Evolutionary conservation across 1,284 basidiomycete genomes (phyloP), one percentile per base, ranked within the genome.

Genomic region (Clitocybe nebularis): DNA sequence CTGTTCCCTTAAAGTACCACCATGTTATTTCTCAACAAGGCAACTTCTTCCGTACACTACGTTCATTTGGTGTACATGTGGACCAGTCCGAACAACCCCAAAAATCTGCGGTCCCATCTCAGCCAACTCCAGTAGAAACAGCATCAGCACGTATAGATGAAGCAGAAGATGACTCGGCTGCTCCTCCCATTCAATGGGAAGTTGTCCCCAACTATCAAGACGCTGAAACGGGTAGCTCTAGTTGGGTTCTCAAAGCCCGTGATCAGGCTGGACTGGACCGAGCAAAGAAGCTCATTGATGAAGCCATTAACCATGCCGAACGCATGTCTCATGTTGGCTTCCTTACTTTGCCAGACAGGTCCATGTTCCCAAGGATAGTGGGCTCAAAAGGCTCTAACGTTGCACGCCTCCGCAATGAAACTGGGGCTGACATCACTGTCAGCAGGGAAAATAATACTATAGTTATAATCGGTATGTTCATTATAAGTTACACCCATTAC

Each of bases 331-430:
- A 81, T 51, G 78, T 87, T 51, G 88, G 89, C 5, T 89, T 86
- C 73, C 71, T 91, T 41, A 89, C 82, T 8, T 67, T 91, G 30
- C 68, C 78, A 26, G 84, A 91, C 57, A 82, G 89, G 56, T 73
- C 79, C 21, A 70, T 72, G 36, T 91, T 91, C 76, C 88, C 87
- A 10, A 75, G 89, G 54, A 93, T 95, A 55, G 91, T 95, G 47
- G 92, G 92, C 33, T 67, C 84, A 16, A 93, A 92, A 65, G 89
- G 87, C 38, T 67, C 89, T n/a, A 94, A 90, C 54, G 89, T 94
- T 45, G 73, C 82, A 39, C 82, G 90, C 43, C 75, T 95, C 36
- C 82, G 92, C 46, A 76, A 75, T 43, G 89, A 93, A 66, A 93
- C 88, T 41, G 89, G 89, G 29, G 86, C 91, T 42, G 90, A 93